Evolutionary conservation across 768 basidiomycete species (phyloP), one percentile per base, ranked within the genome.

Genomic region (Dictyophora rubrovolvata): DNA sequence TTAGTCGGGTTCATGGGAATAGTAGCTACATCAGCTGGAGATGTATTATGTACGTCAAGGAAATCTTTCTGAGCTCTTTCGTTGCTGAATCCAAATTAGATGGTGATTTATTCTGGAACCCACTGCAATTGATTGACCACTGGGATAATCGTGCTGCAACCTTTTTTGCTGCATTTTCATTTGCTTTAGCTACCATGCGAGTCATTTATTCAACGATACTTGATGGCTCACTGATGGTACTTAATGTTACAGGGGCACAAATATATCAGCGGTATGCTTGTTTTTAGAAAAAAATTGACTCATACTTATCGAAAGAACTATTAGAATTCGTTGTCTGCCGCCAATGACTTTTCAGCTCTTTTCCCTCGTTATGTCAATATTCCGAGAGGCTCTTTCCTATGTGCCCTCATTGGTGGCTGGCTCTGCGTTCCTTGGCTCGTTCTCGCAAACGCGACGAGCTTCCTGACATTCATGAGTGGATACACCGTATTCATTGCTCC

Each of bases 401-500:
- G 89, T 62, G 87, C 89, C 0, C 56, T 93, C 51, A 67, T 94
- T 5, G 90, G 91, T 2, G 89, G 89, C 0, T 94, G 92, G 91
- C 82, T 78, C 0, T 70, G 90, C n/a, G 83, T 81, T 62, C 89
- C 91, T 3, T 94, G 91, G 92, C 83, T 91, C 70, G 90, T 94
- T 56, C 74, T 93, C 34, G 75, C 76, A 17, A 75, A 70, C 21
- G 88, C 86, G 0, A 74, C 81, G 34, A 81, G 81, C 1, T 90
- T 91, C 71, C 67, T 91, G 65, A 73, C 74, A 14, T 91, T 92
- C 71, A 86, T 91, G 84, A 79, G 77, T 21, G 89, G 88, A 2
- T 93, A 92, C 66, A 85, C 89, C 0, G 84, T 93, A 20, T 90
- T 95, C 68, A 74, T 94, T 20, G 89, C 89, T 0, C 92, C 92